phyloP scores from a whole-genome alignment of 495 filamentous ascomycete genomes.

The Sporormia fimetaria region DNA sequence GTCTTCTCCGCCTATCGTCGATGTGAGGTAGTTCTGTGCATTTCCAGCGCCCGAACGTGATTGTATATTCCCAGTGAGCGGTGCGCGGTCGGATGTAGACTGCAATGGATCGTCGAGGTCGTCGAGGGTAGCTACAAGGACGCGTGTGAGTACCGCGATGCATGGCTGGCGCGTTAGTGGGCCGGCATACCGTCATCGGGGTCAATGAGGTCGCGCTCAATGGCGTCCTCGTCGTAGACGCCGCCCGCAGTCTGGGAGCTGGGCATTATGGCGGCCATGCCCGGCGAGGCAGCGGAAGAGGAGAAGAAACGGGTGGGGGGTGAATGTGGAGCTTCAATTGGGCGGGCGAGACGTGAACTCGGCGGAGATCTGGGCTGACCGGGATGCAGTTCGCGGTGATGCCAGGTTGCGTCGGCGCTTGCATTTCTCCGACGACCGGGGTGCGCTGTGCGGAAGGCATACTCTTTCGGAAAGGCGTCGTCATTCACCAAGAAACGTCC shows the following conservation, averaged over 20 bases:
- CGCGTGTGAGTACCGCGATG: constrained; percentile 2
- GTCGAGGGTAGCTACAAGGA: constrained; percentile 66
- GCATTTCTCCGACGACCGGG: too few species aligned
- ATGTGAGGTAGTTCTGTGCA: constrained; percentile 62
- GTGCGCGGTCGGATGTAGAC: constrained; percentile 56
- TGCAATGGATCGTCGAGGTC: constrained; percentile 85
- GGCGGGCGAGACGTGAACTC: too few species aligned
- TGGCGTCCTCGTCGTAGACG: constrained; percentile 56
- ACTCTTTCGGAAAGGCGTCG: too few species aligned
- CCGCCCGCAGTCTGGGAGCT: constrained; percentile 31
- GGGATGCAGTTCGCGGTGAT: too few species aligned
- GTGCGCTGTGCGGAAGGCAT: too few species aligned
- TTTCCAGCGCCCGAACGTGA: constrained; percentile 37
- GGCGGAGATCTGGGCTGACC: too few species aligned
- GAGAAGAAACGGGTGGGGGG: not conserved
- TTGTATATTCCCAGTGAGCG: constrained; percentile 71
- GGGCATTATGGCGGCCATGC: constrained; percentile 30
- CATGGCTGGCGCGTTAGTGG: constrained; percentile 2
- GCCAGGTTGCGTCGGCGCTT: too few species aligned
- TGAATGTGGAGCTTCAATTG: too few species aligned
- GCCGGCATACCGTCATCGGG: constrained; percentile 71
- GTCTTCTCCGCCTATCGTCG: constrained; percentile 84
- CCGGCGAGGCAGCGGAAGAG: not conserved
- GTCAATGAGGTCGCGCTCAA: constrained; percentile 87
- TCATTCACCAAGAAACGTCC: too few species aligned